These are phyloP conservation scores for Setomelanomma holmii DNA, from an alignment of 2,329 filamentous ascomycete genomes.

Conservation along the genomic window DNA sequence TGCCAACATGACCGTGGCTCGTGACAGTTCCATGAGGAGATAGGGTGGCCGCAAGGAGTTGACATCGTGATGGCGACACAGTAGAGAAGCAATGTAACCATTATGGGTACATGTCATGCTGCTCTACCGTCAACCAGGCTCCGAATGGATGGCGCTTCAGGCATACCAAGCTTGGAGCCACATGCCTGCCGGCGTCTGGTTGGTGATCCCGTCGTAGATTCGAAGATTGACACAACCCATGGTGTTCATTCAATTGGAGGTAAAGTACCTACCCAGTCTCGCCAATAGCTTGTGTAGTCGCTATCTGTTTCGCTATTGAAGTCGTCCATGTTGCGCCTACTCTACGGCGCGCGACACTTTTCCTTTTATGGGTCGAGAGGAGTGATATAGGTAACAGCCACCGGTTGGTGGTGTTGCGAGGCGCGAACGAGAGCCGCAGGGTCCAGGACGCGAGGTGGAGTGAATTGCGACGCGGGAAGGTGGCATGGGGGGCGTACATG, in stretches of 20 bases:
- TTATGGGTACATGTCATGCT: constrained; percentile 8
- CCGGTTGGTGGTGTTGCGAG: constrained; percentile 1
- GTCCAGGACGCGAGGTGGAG: constrained; percentile 23
- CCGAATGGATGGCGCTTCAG: not conserved
- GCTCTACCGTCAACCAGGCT: constrained; percentile 6
- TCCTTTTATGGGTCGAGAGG: not conserved
- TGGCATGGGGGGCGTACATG: constrained; percentile 16
- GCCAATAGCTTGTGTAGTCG: constrained; percentile 99
- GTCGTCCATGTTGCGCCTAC: constrained; percentile 77
- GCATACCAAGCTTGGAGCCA: constrained; percentile 7
- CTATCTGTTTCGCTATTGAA: constrained; percentile 98
- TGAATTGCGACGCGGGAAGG: constrained; percentile 26
- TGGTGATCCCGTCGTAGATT: no score
- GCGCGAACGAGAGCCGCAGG: constrained; percentile 1
- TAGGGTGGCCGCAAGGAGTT: not conserved
- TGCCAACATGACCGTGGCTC: constrained; percentile 3
- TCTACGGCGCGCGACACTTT: constrained; percentile 4
- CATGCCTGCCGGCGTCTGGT: not conserved
- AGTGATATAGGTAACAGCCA: constrained; percentile 13
- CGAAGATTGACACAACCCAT: no score
- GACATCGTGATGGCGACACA: constrained; percentile 13
- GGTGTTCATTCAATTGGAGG: no score
- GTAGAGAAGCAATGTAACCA: constrained; percentile 10
- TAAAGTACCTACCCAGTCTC: constrained; percentile 85
- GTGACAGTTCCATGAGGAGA: not conserved